Conservation (phyloP, 1,284 basidiomycete species). For the Ustilago vetiveriae region DNA sequence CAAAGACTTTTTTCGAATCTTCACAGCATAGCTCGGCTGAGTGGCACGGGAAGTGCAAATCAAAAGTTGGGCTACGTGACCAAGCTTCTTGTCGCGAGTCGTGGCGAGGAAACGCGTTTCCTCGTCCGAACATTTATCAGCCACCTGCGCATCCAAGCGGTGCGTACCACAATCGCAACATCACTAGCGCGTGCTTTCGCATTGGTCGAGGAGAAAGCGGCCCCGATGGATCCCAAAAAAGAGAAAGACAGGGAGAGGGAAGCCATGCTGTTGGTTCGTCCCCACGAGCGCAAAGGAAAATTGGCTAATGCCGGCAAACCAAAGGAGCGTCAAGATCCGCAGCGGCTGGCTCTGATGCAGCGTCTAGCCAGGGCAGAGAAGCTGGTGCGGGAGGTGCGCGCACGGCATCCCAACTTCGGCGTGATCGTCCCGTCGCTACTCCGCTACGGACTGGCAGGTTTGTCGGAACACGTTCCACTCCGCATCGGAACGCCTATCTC, state of each 20-base stretch:
- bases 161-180: conserved; percentile 81
- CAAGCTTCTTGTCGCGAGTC: conserved; percentile 81
- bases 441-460: conserved; percentile 52
- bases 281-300: conserved; percentile 51
- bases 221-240: conserved; percentile 5
- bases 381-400: conserved; percentile 77
- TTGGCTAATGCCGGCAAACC: conserved; percentile 62
- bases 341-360: conserved; percentile 52
- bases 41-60: conserved; percentile 79
- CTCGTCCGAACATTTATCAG: conserved; percentile 82
- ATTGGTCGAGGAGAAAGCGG: conserved; percentile 67
- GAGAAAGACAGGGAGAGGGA: conserved; percentile 28
- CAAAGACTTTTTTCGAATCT: conserved; percentile 61
- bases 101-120: conserved; percentile 86
- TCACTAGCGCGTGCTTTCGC: conserved; percentile 84
- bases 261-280: conserved; percentile 22
- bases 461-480: conserved; percentile 73
- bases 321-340: conserved; percentile 64
- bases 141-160: conserved; percentile 83
- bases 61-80: conserved; percentile 82
- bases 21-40: conserved; percentile 71
- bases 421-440: conserved; percentile 76
- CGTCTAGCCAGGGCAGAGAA: conserved; percentile 62
- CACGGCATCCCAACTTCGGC: conserved; percentile 87
- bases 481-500: conserved; percentile 74